Evolutionary conservation across 2,329 filamentous ascomycete genomes (phyloP), one percentile per base, ranked within the genome.

Genomic region (Monilinia polystroma): DNA sequence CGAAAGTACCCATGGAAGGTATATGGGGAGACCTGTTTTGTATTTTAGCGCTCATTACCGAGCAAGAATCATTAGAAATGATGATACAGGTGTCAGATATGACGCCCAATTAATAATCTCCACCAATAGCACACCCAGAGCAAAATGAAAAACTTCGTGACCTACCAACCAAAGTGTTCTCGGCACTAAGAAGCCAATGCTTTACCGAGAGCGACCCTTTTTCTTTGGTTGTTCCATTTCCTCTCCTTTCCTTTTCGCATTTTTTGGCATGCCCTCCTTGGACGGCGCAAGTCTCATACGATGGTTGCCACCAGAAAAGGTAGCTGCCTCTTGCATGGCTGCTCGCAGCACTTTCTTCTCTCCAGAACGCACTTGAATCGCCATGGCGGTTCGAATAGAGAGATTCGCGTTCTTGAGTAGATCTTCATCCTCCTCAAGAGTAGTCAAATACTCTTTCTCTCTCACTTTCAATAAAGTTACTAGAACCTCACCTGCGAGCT

Each of bases 271-370:
- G 57, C 38, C 38, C 32, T 49, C 43, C 11, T 53, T 53, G 4
- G 47, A 38, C 54, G 38, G 26, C 59, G 60, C 43, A 26, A 56
- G 70, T 67, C 75, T 76, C 76, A 78, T 79, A 70, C 71, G 73
- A 67, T 72, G 75, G 60, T 77, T 75, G 70, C 64, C 71, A 62
- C 67, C 72, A 6, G 65, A 49, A 52, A 75, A 76, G 12, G 68
- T 66, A 26, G 45, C 63, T 45, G 81, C 77, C 70, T 80, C 77
- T 53, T 72, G 68, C 63, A 80, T 78, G 1, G 84, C 77, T 70
- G 81, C 77, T 64, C 78, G 77, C n/a, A 90, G 70, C 4, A 90
- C 81, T 70, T 81, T 78, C 73, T 89, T 89, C 76, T 90, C 87
- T n/a, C 87, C 87, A 5, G 85, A 76, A 68, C 87, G 82, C 26